Evolutionary conservation across 345 rosid genomes (phyloP), one percentile per base, ranked within the genome.

Genomic region (Populus davidiana): DNA sequence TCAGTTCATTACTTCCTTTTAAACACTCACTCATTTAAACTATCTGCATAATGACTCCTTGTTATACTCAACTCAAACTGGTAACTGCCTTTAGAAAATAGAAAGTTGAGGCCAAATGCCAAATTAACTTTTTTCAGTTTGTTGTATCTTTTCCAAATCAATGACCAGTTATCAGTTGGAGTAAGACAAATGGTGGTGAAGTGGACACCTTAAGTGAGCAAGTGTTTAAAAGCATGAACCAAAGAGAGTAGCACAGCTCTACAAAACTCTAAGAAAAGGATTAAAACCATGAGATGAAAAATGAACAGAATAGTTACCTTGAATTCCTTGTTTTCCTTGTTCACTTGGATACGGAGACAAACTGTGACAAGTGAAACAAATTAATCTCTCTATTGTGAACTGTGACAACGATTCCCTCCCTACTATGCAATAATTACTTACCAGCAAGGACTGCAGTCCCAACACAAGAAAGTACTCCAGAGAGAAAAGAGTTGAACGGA

Each of bases 371-470:
- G 67, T 77, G 54, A 18, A 64, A 56, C 63, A 56, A 56, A 56
- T 56, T 56, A 56, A 56, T 56, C 27, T 56, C 63, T n/a, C 35
- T 41, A 17, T 38, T 35, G 25, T 39, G 43, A 69, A 63, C 0
- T 49, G 21, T 7, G 50, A 25, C 31, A 23, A 18, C 16, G 2
- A 16, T 47, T 36, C 18, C 7, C 36, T 36, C 25, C 25, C 20
- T 29, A 21, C 4, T 41, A 65, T n/a, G 6, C 17, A 5, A 29
- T 72, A 67, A 71, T 67, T 47, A 78, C 92, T 86, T 77, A 94
- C 98, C 99, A 75, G 98, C 99, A 79, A 96, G 99, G 74, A 96
- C 97, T 8, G 99, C 97, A 5, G 97, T 96, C 64, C 99, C 98
- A 8, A 90, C 75, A 83, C 97, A 94, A 78, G 99, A 96, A 84